Evolutionary conservation across 176 grass and related monocot genomes (phyloP).

Genomic region (Aegilops tauschii): DNA sequence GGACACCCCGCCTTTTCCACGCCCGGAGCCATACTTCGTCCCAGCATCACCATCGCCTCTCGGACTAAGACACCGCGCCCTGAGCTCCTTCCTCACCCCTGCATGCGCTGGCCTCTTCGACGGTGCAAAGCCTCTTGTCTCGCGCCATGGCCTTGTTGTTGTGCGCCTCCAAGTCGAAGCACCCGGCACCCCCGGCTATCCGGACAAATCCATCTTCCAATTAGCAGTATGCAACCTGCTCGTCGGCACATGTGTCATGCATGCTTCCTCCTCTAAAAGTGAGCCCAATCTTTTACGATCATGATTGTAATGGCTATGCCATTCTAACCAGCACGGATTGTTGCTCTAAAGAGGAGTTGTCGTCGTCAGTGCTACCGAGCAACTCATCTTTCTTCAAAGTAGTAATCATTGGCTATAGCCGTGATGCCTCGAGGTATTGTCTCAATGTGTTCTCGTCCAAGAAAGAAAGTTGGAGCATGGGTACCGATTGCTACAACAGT

Average conservation of each 20-base stretch:
- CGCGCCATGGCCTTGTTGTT: background rate
- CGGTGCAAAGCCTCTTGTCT: background rate
- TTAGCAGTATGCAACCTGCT: background rate
- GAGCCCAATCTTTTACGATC: background rate
- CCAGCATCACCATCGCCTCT: background rate
- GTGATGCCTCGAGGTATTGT: background rate
- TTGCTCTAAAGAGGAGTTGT: background rate
- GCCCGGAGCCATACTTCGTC: background rate
- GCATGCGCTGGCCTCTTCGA: background rate
- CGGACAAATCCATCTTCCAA: background rate
- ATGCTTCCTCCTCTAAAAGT: background rate
- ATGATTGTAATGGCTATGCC: background rate
- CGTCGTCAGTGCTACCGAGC: background rate
- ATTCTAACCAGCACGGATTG: background rate
- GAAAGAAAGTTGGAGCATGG: background rate
- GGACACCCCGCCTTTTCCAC: too few relatives aligned
- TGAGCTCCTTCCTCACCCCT: background rate
- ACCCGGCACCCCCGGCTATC: background rate
- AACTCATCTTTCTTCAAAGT: background rate
- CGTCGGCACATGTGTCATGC: background rate
- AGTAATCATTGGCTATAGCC: too few relatives aligned
- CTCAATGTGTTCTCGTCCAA: background rate
- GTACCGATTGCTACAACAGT: background rate
- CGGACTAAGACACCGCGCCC: background rate
- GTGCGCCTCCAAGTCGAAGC: background rate